Percentiles rank a stretch among this genome's conserved stretches.
These are phyloP conservation scores for Fusarium equiseti DNA, from an alignment of 2,329 filamentous ascomycete genomes.

Conservation along the genomic window DNA sequence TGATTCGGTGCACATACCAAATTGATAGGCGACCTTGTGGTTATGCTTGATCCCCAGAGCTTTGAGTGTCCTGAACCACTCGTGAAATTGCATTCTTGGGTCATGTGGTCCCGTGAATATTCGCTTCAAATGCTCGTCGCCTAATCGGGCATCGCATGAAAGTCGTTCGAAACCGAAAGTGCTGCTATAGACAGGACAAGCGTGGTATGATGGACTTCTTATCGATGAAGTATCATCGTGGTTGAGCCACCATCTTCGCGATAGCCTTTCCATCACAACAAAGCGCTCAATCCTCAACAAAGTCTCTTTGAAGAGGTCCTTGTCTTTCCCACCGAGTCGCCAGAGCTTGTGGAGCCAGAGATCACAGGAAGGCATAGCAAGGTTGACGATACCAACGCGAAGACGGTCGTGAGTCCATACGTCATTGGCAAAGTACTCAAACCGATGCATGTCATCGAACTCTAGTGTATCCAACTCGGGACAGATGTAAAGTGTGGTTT, in stretches of 20 bases:
- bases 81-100: fast-evolving
- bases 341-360: fast-evolving
- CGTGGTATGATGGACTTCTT: background rate
- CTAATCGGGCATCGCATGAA: background rate
- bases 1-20: background rate
- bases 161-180: background rate
- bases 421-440: background rate
- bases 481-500: background rate
- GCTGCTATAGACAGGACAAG: background rate
- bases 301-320: background rate
- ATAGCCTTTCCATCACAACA: background rate
- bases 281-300: background rate
- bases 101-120: fast-evolving
- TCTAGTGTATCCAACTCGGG: slow-evolving; percentile 2
- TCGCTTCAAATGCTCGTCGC: background rate
- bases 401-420: background rate
- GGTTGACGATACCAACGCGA: background rate
- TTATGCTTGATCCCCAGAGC: fast-evolving
- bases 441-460: fast-evolving
- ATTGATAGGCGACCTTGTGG: slow-evolving; percentile 3
- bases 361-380: background rate
- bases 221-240: too few relatives aligned
- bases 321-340: background rate
- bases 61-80: background rate
- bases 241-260: too few relatives aligned